Evolutionary conservation across 345 rosid species (phyloP).

Genomic region (Eucalyptus brandiana): DNA sequence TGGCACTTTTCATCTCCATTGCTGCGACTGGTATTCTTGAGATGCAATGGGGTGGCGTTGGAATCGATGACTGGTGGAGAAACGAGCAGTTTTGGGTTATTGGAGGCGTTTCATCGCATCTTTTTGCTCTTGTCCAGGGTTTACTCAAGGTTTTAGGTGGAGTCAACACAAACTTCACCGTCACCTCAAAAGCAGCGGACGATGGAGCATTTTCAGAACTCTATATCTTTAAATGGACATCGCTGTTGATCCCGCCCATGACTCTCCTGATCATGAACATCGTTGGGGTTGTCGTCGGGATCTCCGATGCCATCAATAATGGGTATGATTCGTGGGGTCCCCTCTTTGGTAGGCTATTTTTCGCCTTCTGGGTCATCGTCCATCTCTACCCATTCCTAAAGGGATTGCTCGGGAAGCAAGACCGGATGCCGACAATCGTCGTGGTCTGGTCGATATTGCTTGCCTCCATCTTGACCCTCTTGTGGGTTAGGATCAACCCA

Average conservation of each 20-base stretch:
- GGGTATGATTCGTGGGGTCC: constrained; percentile 99
- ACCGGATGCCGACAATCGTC: constrained; percentile 88
- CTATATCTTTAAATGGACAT: constrained; percentile 96
- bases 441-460: constrained; percentile 94
- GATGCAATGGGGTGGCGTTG: constrained; percentile 99
- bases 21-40: constrained; percentile 93
- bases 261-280: constrained; percentile 82
- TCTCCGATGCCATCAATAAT: constrained; percentile 90
- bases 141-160: constrained; percentile 93
- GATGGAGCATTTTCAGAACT: constrained; percentile 94
- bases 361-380: constrained; percentile 86
- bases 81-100: constrained; percentile 99
- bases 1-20: constrained; percentile 81
- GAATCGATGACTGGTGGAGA: constrained; percentile 97
- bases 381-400: constrained; percentile 98
- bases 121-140: constrained; percentile 95
- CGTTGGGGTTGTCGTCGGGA: constrained; percentile 83
- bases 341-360: constrained; percentile 84
- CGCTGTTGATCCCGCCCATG: constrained; percentile 78
- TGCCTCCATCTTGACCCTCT: constrained; percentile 83
- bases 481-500: constrained; percentile 95
- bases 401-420: constrained; percentile 94
- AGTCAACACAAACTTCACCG: constrained; percentile 86
- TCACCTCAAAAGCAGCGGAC: constrained; percentile 90
- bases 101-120: constrained; percentile 92